These are phyloP conservation scores for Ustilago tritici DNA, from an alignment of 1,284 basidiomycete species.

Conservation along the genomic window DNA sequence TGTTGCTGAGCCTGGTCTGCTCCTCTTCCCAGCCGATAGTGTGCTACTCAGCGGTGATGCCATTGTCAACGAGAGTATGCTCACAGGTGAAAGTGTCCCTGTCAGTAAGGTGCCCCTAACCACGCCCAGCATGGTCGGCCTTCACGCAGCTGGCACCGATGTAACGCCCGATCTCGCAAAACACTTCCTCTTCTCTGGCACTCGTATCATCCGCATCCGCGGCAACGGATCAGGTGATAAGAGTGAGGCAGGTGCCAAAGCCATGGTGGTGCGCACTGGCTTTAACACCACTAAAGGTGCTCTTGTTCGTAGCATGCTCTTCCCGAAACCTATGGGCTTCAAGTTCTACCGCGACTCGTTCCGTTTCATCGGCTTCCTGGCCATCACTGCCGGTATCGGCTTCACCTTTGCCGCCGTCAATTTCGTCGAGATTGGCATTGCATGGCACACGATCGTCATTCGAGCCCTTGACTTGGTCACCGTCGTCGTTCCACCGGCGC, in stretches of 20 bases:
- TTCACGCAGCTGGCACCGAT: constrained; percentile 69
- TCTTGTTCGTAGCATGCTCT: constrained; percentile 95
- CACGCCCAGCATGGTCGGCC: constrained; percentile 49
- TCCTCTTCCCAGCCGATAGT: constrained; percentile 88
- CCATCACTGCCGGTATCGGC: constrained; percentile 86
- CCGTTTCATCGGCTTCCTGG: constrained; percentile 92
- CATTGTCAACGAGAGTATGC: constrained; percentile 98
- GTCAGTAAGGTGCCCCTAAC: constrained; percentile 83
- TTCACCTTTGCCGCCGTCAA: constrained; percentile 78
- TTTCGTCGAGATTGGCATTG: constrained; percentile 85
- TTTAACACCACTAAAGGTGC: constrained; percentile 99
- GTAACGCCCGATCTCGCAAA: constrained; percentile 80
- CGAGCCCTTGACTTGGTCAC: constrained; percentile 97
- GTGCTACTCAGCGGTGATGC: constrained; percentile 93
- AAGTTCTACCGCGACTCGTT: constrained; percentile 98
- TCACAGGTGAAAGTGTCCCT: constrained; percentile 94
- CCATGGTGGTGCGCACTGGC: constrained; percentile 89
- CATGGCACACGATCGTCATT: constrained; percentile 89
- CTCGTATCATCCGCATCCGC: constrained; percentile 90
- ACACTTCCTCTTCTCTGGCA: constrained; percentile 91
- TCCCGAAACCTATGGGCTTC: constrained; percentile 92
- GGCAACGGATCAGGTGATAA: constrained; percentile 68
- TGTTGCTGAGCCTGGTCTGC: constrained; percentile 80
- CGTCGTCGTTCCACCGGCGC: constrained; percentile 95
- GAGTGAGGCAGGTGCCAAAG: constrained; percentile 75